Evolutionary conservation across 1,284 basidiomycete genomes (phyloP).

Genomic region (Baeospora myosura): DNA sequence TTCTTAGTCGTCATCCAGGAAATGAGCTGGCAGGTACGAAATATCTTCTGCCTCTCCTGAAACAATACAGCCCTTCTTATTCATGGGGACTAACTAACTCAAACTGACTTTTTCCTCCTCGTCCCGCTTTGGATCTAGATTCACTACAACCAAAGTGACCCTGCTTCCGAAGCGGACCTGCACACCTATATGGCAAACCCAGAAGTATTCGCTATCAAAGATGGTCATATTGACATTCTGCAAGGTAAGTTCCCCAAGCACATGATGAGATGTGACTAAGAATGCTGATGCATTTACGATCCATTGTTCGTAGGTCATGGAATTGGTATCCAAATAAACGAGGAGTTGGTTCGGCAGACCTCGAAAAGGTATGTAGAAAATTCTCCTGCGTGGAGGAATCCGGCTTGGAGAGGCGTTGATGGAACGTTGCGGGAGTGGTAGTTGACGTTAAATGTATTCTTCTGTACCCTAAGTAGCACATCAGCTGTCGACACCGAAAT

Average conservation of each 20-base stretch:
- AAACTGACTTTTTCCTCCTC: background rate
- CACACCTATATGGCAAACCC: conserved; percentile 58
- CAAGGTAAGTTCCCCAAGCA: conserved; percentile 30
- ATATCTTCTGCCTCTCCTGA: background rate
- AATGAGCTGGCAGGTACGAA: conserved; percentile 54
- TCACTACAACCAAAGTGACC: conserved; percentile 52
- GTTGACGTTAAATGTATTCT: background rate
- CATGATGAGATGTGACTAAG: background rate
- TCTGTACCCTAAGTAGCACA: too few relatives aligned
- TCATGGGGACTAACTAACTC: too few relatives aligned
- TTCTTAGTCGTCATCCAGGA: conserved; percentile 54
- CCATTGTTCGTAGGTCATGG: conserved; percentile 50
- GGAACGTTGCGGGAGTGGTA: conserved; percentile 13
- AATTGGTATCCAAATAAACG: conserved; percentile 65
- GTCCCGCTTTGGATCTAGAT: conserved; percentile 37
- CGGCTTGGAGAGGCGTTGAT: conserved; percentile 32
- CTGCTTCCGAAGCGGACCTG: conserved; percentile 47
- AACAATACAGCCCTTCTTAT: too few relatives aligned
- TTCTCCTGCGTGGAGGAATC: conserved; percentile 51
- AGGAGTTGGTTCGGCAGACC: conserved; percentile 50
- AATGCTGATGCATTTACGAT: too few relatives aligned
- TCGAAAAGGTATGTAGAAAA: conserved; percentile 33
- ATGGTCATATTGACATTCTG: conserved; percentile 53
- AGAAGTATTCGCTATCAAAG: conserved; percentile 52
- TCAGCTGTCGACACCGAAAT: too few relatives aligned